Conservation (phyloP, 2,329 filamentous ascomycete genomes). For the Colletotrichum ledebouriae region DNA sequence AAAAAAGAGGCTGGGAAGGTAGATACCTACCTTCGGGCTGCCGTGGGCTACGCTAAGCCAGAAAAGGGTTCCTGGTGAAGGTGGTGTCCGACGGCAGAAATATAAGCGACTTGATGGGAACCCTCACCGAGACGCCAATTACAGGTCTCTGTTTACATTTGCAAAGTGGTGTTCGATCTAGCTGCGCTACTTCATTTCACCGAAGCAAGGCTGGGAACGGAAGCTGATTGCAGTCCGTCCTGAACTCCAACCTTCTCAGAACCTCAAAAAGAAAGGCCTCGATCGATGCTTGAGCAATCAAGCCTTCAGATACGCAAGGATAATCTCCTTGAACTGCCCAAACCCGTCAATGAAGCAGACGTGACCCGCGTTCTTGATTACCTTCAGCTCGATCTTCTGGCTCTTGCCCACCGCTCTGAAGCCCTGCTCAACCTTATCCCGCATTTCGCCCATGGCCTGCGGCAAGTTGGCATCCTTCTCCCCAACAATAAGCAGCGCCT, state of each 20-base stretch:
- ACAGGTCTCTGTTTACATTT: neutral
- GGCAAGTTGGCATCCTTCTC: slow-evolving; percentile 59
- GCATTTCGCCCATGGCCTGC: slow-evolving; percentile 55
- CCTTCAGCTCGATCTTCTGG: slow-evolving; percentile 49
- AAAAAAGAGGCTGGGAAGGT: slow-evolving; percentile 33
- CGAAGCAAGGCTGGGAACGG: slow-evolving; percentile 33
- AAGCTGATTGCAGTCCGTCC: slow-evolving; percentile 14
- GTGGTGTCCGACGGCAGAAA: neutral
- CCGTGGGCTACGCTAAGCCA: slow-evolving; percentile 7
- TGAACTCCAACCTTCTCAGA: slow-evolving; percentile 17
- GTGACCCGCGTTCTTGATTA: slow-evolving; percentile 55
- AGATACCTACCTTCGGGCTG: neutral
- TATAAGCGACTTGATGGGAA: slow-evolving; percentile 1
- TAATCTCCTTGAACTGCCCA: slow-evolving; percentile 48
- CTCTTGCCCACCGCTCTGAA: slow-evolving; percentile 47
- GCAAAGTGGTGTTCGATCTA: slow-evolving; percentile 4
- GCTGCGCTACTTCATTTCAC: slow-evolving; percentile 13
- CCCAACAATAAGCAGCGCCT: slow-evolving; percentile 55
- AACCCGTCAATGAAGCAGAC: slow-evolving; percentile 55
- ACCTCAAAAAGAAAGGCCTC: neutral
- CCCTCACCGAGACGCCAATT: slow-evolving; percentile 2
- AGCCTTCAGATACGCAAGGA: slow-evolving; percentile 47
- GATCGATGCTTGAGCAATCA: neutral
- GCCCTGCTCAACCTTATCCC: slow-evolving; percentile 51
- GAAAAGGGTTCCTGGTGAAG: neutral